Conservation (phyloP, 257 asterid genomes). For the Lycium barbarum region DNA sequence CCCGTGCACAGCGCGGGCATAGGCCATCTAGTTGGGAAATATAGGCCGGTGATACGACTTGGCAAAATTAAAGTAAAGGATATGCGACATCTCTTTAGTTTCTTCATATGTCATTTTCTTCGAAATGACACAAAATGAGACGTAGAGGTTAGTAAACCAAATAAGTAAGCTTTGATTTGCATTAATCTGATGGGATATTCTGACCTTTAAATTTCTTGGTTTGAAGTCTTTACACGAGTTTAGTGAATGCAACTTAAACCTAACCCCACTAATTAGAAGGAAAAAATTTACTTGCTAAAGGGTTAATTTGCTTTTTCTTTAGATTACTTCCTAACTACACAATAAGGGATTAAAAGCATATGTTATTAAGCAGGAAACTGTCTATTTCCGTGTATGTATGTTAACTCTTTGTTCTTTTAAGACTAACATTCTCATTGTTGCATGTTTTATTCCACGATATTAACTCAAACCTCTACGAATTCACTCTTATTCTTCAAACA, state of each 20-base stretch:
- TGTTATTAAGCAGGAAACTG: background rate
- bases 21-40: too few species aligned
- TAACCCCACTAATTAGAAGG: background rate
- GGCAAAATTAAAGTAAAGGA: background rate
- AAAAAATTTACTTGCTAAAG: background rate
- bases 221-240: background rate
- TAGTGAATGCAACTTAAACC: slow-evolving; percentile 29
- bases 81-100: background rate
- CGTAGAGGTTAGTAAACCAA: slow-evolving; percentile 9
- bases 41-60: slow-evolving; percentile 9
- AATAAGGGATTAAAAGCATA: background rate
- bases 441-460: too few species aligned
- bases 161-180: slow-evolving; percentile 9
- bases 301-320: background rate
- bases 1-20: too few species aligned
- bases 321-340: background rate
- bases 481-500: too few species aligned
- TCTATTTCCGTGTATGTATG: background rate
- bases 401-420: background rate
- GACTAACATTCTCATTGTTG: too few species aligned
- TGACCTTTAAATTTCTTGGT: background rate
- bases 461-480: too few species aligned
- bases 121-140: slow-evolving; percentile 19
- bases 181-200: background rate
- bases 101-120: slow-evolving; percentile 3